Percentiles rank a stretch among this genome's conserved stretches.
Evolutionary conservation across 2,329 filamentous ascomycete genomes (phyloP).

Genomic region (Fusarium sp.): DNA sequence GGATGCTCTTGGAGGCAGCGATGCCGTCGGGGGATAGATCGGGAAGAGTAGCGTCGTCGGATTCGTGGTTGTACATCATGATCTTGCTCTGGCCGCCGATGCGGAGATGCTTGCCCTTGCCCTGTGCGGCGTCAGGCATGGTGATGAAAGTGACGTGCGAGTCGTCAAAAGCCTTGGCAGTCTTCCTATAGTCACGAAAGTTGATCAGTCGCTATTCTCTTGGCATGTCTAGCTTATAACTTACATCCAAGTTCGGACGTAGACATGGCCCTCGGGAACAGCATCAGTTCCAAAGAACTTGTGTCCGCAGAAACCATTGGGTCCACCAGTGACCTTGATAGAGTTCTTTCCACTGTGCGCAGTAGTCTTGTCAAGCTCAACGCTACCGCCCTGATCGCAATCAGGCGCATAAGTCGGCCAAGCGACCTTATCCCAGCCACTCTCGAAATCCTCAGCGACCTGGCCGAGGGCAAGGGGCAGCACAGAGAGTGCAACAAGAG

Average conservation of each 20-base stretch:
- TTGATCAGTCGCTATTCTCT: background rate
- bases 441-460: constrained; percentile 64
- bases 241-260: constrained; percentile 64
- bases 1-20: constrained; percentile 59
- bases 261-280: constrained; percentile 64
- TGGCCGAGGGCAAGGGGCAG: constrained; percentile 60
- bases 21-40: constrained; percentile 68
- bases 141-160: constrained; percentile 70
- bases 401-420: constrained; percentile 68
- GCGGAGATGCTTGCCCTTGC: constrained; percentile 65
- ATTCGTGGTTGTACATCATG: constrained; percentile 71
- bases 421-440: constrained; percentile 62
- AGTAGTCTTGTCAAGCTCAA: constrained; percentile 63
- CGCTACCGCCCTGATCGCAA: constrained; percentile 66
- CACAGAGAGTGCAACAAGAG: constrained; percentile 56
- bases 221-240: constrained; percentile 33
- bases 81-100: constrained; percentile 68
- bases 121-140: constrained; percentile 66
- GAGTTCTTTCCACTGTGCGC: constrained; percentile 66
- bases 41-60: constrained; percentile 68
- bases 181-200: constrained; percentile 54
- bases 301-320: constrained; percentile 64
- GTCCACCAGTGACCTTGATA: constrained; percentile 57
- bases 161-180: constrained; percentile 63
- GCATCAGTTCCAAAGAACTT: constrained; percentile 68